Percentiles rank a stretch among this genome's conserved stretches.
phyloP scores from a whole-genome alignment of 768 basidiomycete species.

The Clathrus columnatus region DNA sequence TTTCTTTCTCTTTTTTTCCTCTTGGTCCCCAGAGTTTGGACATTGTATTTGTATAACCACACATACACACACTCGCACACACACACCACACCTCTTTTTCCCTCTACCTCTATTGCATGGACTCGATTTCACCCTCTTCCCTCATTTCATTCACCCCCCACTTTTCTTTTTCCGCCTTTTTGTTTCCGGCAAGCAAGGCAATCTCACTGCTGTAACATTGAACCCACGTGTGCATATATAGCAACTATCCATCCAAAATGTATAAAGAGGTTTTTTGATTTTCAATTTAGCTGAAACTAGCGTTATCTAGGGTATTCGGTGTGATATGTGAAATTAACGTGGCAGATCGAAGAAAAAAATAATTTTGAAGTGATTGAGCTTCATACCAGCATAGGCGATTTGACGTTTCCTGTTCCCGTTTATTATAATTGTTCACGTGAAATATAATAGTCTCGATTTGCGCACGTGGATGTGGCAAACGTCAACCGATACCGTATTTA shows the following conservation, averaged over 20 bases:
- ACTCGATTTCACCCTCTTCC: not conserved
- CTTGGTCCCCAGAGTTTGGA: not conserved
- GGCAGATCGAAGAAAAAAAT: not conserved
- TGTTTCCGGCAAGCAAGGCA: not conserved
- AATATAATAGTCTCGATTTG: too few species aligned
- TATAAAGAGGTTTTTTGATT: not conserved
- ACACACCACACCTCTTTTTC: not conserved
- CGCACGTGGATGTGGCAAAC: too few species aligned
- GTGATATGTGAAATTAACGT: not conserved
- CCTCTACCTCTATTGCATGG: not conserved
- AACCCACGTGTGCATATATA: not conserved
- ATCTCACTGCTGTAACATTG: not conserved
- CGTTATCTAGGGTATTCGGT: not conserved
- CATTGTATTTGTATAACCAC: not conserved
- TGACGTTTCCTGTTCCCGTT: too few species aligned
- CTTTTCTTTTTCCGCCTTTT: not conserved
- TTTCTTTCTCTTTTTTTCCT: not conserved
- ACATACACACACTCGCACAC: not conserved
- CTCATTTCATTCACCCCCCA: not conserved
- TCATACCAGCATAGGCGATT: too few species aligned
- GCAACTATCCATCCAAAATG: not conserved
- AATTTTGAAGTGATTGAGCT: too few species aligned
- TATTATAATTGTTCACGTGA: too few species aligned
- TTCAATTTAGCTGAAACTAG: too few species aligned
- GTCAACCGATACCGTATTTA: too few species aligned